Evolutionary conservation across 768 basidiomycete species (phyloP), one percentile per base, ranked within the genome.

Genomic region (Termitomyces sp.): DNA sequence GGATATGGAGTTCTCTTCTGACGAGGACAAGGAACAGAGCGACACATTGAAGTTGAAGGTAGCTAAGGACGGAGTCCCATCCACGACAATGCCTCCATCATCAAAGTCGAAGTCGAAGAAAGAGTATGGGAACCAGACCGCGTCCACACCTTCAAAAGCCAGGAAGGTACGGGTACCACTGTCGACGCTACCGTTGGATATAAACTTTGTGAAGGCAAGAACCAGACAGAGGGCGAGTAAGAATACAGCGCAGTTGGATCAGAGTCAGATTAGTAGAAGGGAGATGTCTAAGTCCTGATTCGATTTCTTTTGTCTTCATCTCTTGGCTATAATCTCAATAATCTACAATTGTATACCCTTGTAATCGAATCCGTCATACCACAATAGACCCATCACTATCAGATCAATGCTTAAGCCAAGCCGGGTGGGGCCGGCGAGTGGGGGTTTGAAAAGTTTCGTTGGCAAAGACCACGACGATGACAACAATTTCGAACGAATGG

Each of bases 1-100:
- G 22, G 55, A 56, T 40, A 56, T 52, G 56, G 45, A 46, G 29
- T 56, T 56, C 23, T 56, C 49, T 4, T 41, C 31, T 6, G 50
- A 52, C 5, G 39, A 56, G 10, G 53, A 53, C 25, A 40, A 27
- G 49, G 18, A 50, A 29, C 12, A 27, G 18, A 48, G 22, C 3
- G 33, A 23, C 15, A n/a, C 23, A 10, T 25, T 10, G 23, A 36
- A 35, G n/a, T n/a, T n/a, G 18, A 33, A 47, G 32, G 32, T 23
- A 22, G 22, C 9, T 1, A 36, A 35, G 15, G 47, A 25, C 22
- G 35, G 5, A 2, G 5, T 47, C 11, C 16, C 13, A n/a, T 25
- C 22, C 16, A 35, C 47, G 33, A 25, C 42, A 15, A 33, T 20
- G 25, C 12, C 25, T 29, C 20, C 38, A n/a, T n/a, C 3, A 20